phyloP scores from a whole-genome alignment of 257 asterid genomes.

The Schizonepeta tenuifolia region DNA sequence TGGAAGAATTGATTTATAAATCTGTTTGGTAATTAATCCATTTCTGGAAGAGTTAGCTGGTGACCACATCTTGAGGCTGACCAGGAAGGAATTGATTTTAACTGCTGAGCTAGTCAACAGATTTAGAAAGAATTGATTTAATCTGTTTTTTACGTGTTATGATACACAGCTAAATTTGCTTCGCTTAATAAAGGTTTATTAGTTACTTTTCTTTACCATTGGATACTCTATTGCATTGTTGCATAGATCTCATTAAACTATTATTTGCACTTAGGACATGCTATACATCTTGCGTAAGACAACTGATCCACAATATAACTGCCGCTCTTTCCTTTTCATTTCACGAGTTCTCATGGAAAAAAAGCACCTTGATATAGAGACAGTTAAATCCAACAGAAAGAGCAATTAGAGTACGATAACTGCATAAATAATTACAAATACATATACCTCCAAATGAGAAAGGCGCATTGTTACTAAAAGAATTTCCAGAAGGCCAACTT shows the following conservation, averaged over 20 bases:
- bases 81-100: too few species aligned
- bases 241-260: slow-evolving; percentile 6
- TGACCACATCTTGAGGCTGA: neutral
- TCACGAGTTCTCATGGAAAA: slow-evolving; percentile 8
- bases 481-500: slow-evolving; percentile 47
- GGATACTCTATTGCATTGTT: neutral
- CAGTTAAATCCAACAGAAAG: neutral
- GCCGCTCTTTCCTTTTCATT: neutral
- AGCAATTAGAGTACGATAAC: neutral
- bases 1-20: too few species aligned
- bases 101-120: too few species aligned
- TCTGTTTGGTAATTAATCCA: too few species aligned
- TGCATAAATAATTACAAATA: slow-evolving; percentile 6
- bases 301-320: neutral
- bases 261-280: slow-evolving; percentile 13
- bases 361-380: slow-evolving; percentile 8
- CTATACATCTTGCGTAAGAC: slow-evolving; percentile 10
- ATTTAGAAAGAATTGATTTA: neutral
- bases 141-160: neutral
- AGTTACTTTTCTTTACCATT: neutral
- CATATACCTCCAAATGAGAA: slow-evolving; percentile 59
- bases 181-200: neutral
- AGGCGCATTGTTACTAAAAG: slow-evolving; percentile 44
- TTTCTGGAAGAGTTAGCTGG: neutral
- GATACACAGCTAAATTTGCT: neutral